Evolutionary conservation across 1,284 basidiomycete genomes (phyloP), one percentile per base, ranked within the genome.

Genomic region (Sanguinoderma infundibulare): DNA sequence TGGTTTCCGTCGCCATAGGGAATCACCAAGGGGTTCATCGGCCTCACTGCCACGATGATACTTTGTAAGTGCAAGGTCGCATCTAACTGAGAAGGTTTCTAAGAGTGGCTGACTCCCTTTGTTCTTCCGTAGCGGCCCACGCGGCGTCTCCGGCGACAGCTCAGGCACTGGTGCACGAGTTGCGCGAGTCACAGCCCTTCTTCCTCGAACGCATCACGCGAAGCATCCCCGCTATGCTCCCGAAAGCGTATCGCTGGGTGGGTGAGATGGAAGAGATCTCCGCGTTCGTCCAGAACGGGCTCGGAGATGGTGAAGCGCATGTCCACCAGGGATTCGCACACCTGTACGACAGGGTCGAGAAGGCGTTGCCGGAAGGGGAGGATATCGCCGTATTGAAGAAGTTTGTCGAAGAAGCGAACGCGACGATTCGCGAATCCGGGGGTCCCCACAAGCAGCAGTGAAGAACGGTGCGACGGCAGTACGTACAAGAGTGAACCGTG

Each of bases 261-360:
- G 81, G 79, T 50, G 85, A 87, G 73, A 87, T 87, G 85, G 75
- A 82, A 47, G 87, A 87, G 70, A 85, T 89, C 50, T 78, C 80
- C 1, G 75, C 70, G 10, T 87, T 87, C 69, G 81, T 87, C 5
- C 62, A 58, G 26, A 60, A 58, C 34, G 65, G 65, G 0, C 55
- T 66, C 4, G 80, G 81, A 10, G 78, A 74, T 3, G 76, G 73
- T 0, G 80, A 82, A 57, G 78, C 70, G 53, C 77, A 10, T 73
- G 79, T 82, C 9, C 82, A 86, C 67, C 70, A 75, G 52, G 85
- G 84, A 7, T 69, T 86, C 46, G 78, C 83, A 32, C 74, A 74
- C 60, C 64, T 82, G 51, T 85, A 81, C 66, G 72, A 76, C 59
- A 73, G 81, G 35, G 70, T 86, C 4, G 79, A 81, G 53, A 67